phyloP scores from a whole-genome alignment of 805 yeast genomes.

The Monosporozyma solicola region DNA sequence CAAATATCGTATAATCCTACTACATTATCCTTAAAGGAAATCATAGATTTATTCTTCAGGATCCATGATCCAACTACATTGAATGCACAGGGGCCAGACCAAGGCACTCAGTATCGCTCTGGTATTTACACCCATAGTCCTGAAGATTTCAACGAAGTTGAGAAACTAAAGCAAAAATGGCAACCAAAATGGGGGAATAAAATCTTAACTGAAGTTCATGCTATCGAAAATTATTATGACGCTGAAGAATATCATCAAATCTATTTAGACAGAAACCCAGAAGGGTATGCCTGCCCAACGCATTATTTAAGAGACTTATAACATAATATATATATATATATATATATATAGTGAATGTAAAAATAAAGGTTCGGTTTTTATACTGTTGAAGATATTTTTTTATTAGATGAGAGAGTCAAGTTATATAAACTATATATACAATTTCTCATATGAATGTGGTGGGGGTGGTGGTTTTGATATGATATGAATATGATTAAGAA shows the following conservation, averaged over 20 bases:
- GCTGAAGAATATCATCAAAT: conserved; percentile 94
- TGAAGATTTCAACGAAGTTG: conserved; percentile 39
- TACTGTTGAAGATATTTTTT: conserved; percentile 12
- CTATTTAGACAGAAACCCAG: conserved; percentile 71
- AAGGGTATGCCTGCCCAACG: conserved; percentile 85
- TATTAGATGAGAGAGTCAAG: neutral
- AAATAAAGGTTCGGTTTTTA: neutral
- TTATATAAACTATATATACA: neutral
- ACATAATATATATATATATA: neutral
- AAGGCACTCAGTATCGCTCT: conserved; percentile 84
- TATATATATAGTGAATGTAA: neutral
- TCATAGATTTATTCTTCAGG: conserved; percentile 76
- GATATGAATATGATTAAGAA: neutral
- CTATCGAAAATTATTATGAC: conserved; percentile 65
- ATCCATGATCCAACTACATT: conserved; percentile 91
- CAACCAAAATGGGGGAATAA: conserved; percentile 63
- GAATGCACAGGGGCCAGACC: conserved; percentile 79
- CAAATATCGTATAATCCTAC: conserved; percentile 78
- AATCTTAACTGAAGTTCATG: conserved; percentile 64
- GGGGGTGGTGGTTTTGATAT: neutral
- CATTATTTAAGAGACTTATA: conserved; percentile 59
- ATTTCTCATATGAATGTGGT: neutral
- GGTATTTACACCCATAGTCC: conserved; percentile 58
- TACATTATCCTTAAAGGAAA: conserved; percentile 45
- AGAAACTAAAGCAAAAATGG: conserved; percentile 39